Conservation (phyloP, 192 early-diverging fungal genomes). For the Chytriomyces sp. region DNA sequence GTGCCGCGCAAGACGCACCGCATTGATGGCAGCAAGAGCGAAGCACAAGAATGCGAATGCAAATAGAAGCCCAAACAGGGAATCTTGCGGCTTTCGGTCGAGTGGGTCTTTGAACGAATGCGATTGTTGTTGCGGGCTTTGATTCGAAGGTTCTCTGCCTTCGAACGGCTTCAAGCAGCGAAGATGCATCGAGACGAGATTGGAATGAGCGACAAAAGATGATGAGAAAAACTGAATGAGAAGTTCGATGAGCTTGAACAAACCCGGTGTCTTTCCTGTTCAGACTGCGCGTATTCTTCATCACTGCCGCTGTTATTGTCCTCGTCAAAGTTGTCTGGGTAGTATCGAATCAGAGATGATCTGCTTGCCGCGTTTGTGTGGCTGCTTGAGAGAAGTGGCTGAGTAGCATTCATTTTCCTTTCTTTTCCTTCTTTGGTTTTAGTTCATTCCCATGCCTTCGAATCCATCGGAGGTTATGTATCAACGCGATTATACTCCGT, state of each 20-base stretch:
- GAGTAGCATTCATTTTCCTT: neutral
- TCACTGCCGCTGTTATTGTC: neutral
- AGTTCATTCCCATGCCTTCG: no score
- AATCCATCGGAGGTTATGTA: no score
- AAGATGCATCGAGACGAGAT: neutral
- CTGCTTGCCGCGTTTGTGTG: neutral
- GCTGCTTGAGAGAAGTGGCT: neutral
- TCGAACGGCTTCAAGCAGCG: no score
- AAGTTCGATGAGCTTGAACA: neutral
- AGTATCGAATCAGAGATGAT: conserved; percentile 19
- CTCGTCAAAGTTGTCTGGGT: neutral
- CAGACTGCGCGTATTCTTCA: neutral
- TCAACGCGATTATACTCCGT: no score
- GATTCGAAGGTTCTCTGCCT: neutral
- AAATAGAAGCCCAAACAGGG: conserved; percentile 22
- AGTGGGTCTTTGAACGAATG: neutral
- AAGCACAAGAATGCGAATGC: conserved; percentile 3
- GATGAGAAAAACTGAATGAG: neutral
- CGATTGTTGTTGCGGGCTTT: neutral
- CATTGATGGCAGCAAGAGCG: conserved; percentile 56
- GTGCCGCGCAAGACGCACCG: conserved; percentile 60
- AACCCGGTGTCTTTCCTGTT: neutral
- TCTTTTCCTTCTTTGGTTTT: no score
- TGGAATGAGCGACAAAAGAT: neutral
- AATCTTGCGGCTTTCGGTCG: conserved; percentile 13